These are phyloP conservation scores for Dactylellina leptospora DNA, from an alignment of 2,329 filamentous ascomycete species.

Conservation along the genomic window DNA sequence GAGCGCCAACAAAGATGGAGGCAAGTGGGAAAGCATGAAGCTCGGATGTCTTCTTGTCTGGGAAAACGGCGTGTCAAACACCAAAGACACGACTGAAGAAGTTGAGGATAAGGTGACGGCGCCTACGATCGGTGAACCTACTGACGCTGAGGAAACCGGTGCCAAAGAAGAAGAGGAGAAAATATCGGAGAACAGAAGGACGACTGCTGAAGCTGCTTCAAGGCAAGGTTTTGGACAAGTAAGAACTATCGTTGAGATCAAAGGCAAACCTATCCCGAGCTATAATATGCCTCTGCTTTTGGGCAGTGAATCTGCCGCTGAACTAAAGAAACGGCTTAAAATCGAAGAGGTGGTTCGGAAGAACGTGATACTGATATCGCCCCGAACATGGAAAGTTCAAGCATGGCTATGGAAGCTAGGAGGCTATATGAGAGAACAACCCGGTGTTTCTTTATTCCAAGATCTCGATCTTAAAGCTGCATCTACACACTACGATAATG, in stretches of 20 bases:
- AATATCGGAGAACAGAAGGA: neutral
- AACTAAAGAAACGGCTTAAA: conserved; percentile 53
- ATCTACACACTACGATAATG: too few relatives aligned
- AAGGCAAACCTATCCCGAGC: conserved; percentile 52
- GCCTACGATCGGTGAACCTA: too few relatives aligned
- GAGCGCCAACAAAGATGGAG: conserved; percentile 50
- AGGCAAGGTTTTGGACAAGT: neutral
- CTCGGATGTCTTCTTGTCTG: conserved; percentile 55
- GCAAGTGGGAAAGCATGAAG: conserved; percentile 46
- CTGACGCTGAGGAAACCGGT: neutral
- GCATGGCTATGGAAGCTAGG: conserved; percentile 55
- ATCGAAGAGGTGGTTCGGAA: conserved; percentile 49
- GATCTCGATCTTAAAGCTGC: too few relatives aligned
- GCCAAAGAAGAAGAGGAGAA: neutral
- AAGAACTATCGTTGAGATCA: conserved; percentile 41
- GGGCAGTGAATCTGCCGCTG: conserved; percentile 43
- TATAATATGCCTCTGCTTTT: conserved; percentile 55
- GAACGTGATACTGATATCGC: conserved; percentile 49
- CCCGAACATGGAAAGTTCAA: conserved; percentile 50
- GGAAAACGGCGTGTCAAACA: conserved; percentile 41
- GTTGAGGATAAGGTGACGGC: too few relatives aligned
- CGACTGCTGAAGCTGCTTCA: neutral
- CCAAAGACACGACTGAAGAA: too few relatives aligned
- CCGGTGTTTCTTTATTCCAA: conserved; percentile 24
- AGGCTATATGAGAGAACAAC: conserved; percentile 47